Conservation (phyloP, 129 eudicot species). For the Pseudognaphalium luteoalbum region DNA sequence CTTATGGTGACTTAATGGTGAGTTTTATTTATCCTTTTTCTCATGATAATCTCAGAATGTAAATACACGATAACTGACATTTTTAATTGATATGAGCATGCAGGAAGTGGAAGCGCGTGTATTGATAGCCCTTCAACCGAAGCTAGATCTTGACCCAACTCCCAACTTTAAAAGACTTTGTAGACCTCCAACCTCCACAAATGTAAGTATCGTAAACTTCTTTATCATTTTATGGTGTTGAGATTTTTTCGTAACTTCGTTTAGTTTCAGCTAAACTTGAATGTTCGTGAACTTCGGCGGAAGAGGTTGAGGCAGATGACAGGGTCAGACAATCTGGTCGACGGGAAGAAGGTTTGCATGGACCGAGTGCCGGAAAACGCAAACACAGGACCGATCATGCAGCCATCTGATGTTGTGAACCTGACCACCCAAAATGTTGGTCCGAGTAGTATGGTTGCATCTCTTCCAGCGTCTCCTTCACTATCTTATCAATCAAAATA, state of each 20-base stretch:
- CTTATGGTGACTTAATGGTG: constrained; percentile 97
- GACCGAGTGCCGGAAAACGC: constrained; percentile 69
- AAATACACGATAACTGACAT: constrained; percentile 12
- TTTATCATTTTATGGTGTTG: not conserved
- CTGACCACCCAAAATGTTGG: constrained; percentile 49
- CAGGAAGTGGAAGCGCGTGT: constrained; percentile 95
- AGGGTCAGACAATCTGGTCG: constrained; percentile 43
- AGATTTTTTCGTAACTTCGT: not conserved
- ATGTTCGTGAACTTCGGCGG: constrained; percentile 48
- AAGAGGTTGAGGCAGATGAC: constrained; percentile 63
- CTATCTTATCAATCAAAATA: constrained; percentile 61
- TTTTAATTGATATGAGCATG: constrained; percentile 20
- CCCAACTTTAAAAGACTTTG: constrained; percentile 75
- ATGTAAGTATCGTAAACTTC: constrained; percentile 45
- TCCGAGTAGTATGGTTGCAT: constrained; percentile 47
- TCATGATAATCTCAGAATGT: constrained; percentile 6
- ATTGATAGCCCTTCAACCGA: constrained; percentile 76
- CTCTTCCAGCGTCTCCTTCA: constrained; percentile 48
- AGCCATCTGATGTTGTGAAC: constrained; percentile 55
- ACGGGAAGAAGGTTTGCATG: constrained; percentile 66
- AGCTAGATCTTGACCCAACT: constrained; percentile 69
- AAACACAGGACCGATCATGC: constrained; percentile 42
- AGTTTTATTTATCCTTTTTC: constrained; percentile 28
- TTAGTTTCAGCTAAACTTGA: constrained; percentile 60
- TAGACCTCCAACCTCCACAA: constrained; percentile 37